Evolutionary conservation across 2,329 filamentous ascomycete species (phyloP), one percentile per base, ranked within the genome.

Genomic region (Colletotrichum sp.): DNA sequence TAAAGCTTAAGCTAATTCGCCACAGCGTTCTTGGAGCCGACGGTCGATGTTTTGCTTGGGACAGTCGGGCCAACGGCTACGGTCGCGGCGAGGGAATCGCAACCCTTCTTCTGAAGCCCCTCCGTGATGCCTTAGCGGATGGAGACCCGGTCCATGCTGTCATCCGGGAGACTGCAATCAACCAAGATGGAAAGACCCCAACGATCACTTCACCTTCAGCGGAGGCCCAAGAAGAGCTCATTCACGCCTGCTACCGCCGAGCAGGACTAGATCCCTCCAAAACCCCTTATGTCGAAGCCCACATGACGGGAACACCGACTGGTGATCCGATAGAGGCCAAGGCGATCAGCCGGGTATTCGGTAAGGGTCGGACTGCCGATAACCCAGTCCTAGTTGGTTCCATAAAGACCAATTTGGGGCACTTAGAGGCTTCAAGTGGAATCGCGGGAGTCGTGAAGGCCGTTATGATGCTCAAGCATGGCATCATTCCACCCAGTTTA

Each of bases 21-120:
- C 8, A 8, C n/a, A 69, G 58, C 1, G 66, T 70, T 4, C 71
- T 70, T 85, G 11, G 87, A 86, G 87, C 59, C 3, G 84, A 87
- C 66, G 87, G 88, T 1, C 87, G 84, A 71, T 86, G 83, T 36
- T 87, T 87, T 74, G 88, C 88, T 4, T 92, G 89, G 78, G 91
- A 92, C 76, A 79, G 83, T 13, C 84, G 85, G 5, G 92, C 90
- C 12, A 89, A 90, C 72, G 92, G 92, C 0, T 94, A 93, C 76
- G 91, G 88, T 0, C 85, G 91, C 31, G 92, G 91, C 1, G 92
- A 94, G 77, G 92, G 91, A 1, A 84, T 90, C 21, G 90, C 86
- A 0, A 85, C 89, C 12, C 80, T 93, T 0, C 77, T 93, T 4
- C 78, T 93, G 54, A 93, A 93, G 80, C 86, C 86, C 1, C 82